phyloP scores from a whole-genome alignment of 2,329 filamentous ascomycete species.

The Stagonosporopsis cucurbitacearum region DNA sequence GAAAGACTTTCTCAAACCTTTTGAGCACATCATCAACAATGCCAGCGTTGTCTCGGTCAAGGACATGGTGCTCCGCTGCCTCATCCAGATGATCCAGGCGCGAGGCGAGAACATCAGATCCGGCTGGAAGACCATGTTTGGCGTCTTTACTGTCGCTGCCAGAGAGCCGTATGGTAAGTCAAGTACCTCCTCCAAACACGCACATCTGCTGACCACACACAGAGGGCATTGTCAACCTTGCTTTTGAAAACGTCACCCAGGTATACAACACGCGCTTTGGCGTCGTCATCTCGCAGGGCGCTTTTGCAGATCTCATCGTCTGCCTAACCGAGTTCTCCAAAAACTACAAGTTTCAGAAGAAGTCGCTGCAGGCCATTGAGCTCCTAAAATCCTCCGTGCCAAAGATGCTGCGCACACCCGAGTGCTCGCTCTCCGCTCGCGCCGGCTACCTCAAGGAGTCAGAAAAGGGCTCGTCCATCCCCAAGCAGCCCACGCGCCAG shows the following conservation, averaged over 20 bases:
- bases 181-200: neutral
- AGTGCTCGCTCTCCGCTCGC: constrained; percentile 84
- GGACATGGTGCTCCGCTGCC: constrained; percentile 92
- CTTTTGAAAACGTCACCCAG: constrained; percentile 94
- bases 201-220: constrained; percentile 25
- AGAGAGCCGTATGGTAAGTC: constrained; percentile 77
- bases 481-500: constrained; percentile 74
- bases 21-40: constrained; percentile 96
- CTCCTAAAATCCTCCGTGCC: constrained; percentile 91
- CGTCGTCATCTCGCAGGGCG: constrained; percentile 93
- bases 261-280: constrained; percentile 96
- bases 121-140: constrained; percentile 99
- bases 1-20: constrained; percentile 98
- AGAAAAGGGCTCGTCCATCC: constrained; percentile 57
- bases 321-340: constrained; percentile 99
- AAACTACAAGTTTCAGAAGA: constrained; percentile 98
- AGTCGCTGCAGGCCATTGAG: constrained; percentile 94
- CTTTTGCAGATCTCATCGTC: constrained; percentile 94
- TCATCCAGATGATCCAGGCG: constrained; percentile 99
- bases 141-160: constrained; percentile 95
- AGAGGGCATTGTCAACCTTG: constrained; percentile 95
- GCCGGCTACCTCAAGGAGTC: constrained; percentile 59
- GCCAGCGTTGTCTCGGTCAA: constrained; percentile 91
- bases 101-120: constrained; percentile 95
- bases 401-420: constrained; percentile 92